Evolutionary conservation across 2,329 filamentous ascomycete genomes (phyloP).

Genomic region (Myrmaecium sp.): DNA sequence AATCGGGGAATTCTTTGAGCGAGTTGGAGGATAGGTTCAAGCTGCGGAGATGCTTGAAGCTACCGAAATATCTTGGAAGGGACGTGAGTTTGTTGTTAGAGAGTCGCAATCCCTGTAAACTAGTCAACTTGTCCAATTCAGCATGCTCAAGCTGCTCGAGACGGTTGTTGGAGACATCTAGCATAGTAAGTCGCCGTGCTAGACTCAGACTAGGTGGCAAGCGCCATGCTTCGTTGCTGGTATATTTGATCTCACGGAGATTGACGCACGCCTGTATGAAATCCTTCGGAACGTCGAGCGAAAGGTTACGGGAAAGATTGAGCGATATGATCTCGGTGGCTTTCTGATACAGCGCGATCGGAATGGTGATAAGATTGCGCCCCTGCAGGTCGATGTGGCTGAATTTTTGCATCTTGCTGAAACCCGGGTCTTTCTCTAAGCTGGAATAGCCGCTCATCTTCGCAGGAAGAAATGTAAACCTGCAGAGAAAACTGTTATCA

Average conservation of each 20-base stretch:
- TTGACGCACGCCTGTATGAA: conserved; percentile 90
- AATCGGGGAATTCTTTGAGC: conserved; percentile 66
- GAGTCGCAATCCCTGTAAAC: conserved; percentile 74
- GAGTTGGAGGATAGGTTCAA: conserved; percentile 92
- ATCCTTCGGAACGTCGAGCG: conserved; percentile 82
- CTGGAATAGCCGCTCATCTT: conserved; percentile 65
- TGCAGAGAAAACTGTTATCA: conserved; percentile 92
- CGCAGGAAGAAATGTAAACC: conserved; percentile 85
- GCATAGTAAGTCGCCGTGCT: conserved; percentile 64
- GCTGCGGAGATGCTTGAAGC: conserved; percentile 62
- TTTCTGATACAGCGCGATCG: conserved; percentile 83
- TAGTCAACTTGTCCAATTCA: conserved; percentile 56
- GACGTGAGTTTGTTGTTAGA: conserved; percentile 79
- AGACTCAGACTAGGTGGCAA: conserved; percentile 71
- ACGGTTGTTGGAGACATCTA: conserved; percentile 91
- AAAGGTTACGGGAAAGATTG: conserved; percentile 83
- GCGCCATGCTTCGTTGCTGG: conserved; percentile 79
- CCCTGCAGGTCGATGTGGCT: conserved; percentile 86
- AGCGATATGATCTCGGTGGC: conserved; percentile 85
- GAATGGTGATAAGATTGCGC: conserved; percentile 83
- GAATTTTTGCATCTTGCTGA: conserved; percentile 73
- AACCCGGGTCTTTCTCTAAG: conserved; percentile 59
- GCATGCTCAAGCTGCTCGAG: conserved; percentile 76
- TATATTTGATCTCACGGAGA: conserved; percentile 87
- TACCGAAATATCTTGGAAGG: conserved; percentile 66